These are phyloP conservation scores for Coffea canephora DNA, from an alignment of 257 asterid species.

Conservation along the genomic window DNA sequence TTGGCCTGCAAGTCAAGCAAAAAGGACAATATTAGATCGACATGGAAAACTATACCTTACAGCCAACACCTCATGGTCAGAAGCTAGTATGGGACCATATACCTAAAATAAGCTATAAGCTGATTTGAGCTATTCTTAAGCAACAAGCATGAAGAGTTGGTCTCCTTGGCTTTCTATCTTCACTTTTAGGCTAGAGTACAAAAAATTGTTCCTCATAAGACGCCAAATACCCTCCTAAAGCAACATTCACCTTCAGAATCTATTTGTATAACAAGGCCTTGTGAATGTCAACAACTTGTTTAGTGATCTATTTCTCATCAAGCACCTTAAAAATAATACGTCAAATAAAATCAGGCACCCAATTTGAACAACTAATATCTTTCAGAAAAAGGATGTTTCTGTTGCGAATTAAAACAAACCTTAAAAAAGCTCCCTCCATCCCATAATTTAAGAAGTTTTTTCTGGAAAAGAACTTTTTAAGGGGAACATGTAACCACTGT, in stretches of 20 bases:
- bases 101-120: not conserved
- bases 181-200: not conserved
- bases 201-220: not conserved
- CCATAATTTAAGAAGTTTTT: too few relatives aligned
- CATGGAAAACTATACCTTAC: not conserved
- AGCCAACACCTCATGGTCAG: not conserved
- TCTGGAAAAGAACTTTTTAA: too few relatives aligned
- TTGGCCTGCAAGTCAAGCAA: slow-evolving; percentile 66
- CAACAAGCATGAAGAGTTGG: not conserved
- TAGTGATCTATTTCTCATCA: not conserved
- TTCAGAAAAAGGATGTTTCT: not conserved
- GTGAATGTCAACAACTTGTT: not conserved
- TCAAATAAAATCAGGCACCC: not conserved
- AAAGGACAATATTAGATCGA: not conserved
- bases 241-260: not conserved
- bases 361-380: too few relatives aligned
- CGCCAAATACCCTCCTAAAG: not conserved
- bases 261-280: not conserved
- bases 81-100: not conserved
- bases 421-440: not conserved
- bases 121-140: not conserved
- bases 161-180: not conserved
- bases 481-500: too few relatives aligned
- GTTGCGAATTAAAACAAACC: too few relatives aligned
- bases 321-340: not conserved